phyloP scores from a whole-genome alignment of 768 basidiomycete species.

The Naganishia vishniacii region DNA sequence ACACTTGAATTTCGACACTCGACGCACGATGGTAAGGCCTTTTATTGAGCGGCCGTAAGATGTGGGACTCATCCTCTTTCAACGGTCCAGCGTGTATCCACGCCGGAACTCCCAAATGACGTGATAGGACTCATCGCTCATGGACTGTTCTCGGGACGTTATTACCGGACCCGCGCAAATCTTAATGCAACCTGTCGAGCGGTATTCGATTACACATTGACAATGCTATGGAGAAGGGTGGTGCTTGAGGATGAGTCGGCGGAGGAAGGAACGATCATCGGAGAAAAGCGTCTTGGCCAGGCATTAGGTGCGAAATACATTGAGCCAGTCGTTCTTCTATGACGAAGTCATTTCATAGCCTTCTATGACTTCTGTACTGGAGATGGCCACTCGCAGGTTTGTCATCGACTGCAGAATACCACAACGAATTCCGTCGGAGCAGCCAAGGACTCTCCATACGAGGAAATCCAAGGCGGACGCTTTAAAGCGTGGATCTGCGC shows the following conservation, averaged over 20 bases:
- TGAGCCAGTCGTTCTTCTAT: not conserved
- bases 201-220: not conserved
- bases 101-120: not conserved
- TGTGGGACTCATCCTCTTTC: too few species aligned
- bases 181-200: not conserved
- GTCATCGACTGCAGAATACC: not conserved
- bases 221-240: not conserved
- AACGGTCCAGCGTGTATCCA: too few species aligned
- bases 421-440: not conserved
- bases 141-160: not conserved
- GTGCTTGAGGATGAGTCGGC: not conserved
- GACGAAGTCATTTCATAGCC: not conserved
- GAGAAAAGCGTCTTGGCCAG: not conserved
- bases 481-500: not conserved
- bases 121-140: not conserved
- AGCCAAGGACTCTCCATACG: not conserved
- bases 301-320: not conserved
- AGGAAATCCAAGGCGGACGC: not conserved
- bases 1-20: too few species aligned
- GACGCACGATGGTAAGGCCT: not conserved
- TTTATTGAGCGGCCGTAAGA: too few species aligned
- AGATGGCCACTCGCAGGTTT: not conserved
- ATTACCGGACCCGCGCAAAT: slow-evolving; percentile 6
- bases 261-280: too few species aligned
- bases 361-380: not conserved